A percentile compares a stretch with the other conserved stretches of the same genome.
Conservation (phyloP, 129 eudicot genomes). For the Solidago caesia region DNA sequence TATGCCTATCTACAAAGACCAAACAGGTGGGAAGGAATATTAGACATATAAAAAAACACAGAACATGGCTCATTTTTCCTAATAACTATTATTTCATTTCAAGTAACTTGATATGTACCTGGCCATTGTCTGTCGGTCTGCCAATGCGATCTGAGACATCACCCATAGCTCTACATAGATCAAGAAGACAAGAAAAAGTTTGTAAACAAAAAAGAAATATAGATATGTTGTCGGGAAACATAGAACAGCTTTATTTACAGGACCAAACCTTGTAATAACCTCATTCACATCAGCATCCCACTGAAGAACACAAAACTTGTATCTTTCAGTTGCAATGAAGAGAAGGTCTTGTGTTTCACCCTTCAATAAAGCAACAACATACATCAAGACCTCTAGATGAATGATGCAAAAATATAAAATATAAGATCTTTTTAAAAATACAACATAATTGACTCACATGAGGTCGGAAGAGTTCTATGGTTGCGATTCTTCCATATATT, state of each 20-base stretch:
- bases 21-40: slow-evolving; percentile 12
- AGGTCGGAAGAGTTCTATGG: slow-evolving; percentile 92
- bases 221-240: background rate
- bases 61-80: background rate
- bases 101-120: slow-evolving; percentile 46
- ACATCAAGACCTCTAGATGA: slow-evolving; percentile 9
- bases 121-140: slow-evolving; percentile 97
- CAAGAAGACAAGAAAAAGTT: slow-evolving; percentile 20
- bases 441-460: slow-evolving; percentile 62
- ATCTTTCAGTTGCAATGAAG: slow-evolving; percentile 94
- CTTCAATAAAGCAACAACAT: slow-evolving; percentile 34
- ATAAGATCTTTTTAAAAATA: background rate
- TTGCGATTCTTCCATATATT: slow-evolving; percentile 95
- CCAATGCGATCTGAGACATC: slow-evolving; percentile 98
- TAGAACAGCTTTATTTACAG: slow-evolving; percentile 11
- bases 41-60: background rate
- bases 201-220: slow-evolving; percentile 2
- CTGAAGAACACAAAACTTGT: slow-evolving; percentile 91
- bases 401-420: background rate
- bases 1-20: slow-evolving; percentile 72
- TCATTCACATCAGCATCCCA: slow-evolving; percentile 87
- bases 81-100: background rate
- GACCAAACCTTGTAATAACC: slow-evolving; percentile 77
- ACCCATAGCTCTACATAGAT: slow-evolving; percentile 75
- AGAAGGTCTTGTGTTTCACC: slow-evolving; percentile 96